Evolutionary conservation across 768 basidiomycete species (phyloP), one percentile per base, ranked within the genome.

Genomic region (Boletus subparvulus): DNA sequence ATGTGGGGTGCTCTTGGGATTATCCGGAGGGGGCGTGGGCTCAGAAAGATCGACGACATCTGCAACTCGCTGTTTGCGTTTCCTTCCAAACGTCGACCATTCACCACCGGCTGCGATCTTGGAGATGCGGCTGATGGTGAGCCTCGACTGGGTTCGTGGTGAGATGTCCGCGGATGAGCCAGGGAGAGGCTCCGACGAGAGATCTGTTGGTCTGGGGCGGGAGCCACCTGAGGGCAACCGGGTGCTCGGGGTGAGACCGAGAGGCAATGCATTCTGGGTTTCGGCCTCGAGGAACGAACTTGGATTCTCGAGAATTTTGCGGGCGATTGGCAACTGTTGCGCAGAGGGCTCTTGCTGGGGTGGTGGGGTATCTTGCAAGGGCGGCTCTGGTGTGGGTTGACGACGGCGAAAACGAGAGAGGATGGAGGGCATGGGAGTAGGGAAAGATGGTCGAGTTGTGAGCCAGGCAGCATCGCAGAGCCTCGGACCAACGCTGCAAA

Each of bases 61-160:
- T 24, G 60, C 44, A 6, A 54, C 36, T 16, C 56, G 61, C 11
- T 55, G 62, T 9, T 56, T 59, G 39, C 61, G 63, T 45, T 54
- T 61, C 46, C 71, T 67, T 30, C 74, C 74, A 64, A 75, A 76
- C 13, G 74, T 75, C 26, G 74, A 65, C 74, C 74, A 75, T 56
- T 66, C 71, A 12, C 65, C 65, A 41, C 65, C 58, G 0, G 55
- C 40, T 10, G 62, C 55, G 26, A 64, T 42, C 44, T 55, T 62
- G 47, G 68, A 70, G 17, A 63, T 40, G 55, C 50, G 66, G 12
- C 47, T 53, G 44, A 61, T 59, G 35, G 50, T 19, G 36, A 55
- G 49, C 47, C 52, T 52, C 12, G 64, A 50, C 28, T 47, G 56
- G 2, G 60, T 54, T 46, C 49, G 62, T 19, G 56, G 53, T n/a